Percentiles rank a stretch among this genome's conserved stretches.
Conservation (phyloP, 1,284 basidiomycete species). For the Vanrija sp. region DNA sequence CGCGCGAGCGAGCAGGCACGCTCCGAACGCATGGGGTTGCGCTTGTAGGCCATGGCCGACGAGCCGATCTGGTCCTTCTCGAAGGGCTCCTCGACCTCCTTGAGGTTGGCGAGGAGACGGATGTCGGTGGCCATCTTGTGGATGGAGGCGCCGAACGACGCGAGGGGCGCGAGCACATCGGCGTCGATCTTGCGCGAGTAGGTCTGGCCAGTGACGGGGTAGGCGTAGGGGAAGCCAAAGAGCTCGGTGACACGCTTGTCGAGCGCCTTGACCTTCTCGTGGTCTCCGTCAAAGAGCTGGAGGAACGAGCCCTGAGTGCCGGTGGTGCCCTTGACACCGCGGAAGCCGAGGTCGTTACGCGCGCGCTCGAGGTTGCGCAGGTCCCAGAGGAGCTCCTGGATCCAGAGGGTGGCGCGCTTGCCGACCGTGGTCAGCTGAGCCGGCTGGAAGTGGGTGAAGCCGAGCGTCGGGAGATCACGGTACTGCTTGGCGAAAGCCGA, state of each 20-base stretch:
- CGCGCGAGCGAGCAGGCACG: constrained; percentile 91
- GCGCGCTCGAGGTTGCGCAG: constrained; percentile 88
- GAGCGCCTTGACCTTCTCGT: constrained; percentile 87
- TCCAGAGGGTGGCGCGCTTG: constrained; percentile 98
- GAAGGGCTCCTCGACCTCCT: constrained; percentile 99
- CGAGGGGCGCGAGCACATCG: constrained; percentile 84
- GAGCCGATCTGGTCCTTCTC: constrained; percentile 97
- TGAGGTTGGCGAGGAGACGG: constrained; percentile 83
- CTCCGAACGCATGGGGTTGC: constrained; percentile 99
- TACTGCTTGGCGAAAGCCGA: constrained; percentile 70
- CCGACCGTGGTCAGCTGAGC: constrained; percentile 98
- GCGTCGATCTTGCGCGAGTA: constrained; percentile 98
- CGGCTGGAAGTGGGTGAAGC: constrained; percentile 99
- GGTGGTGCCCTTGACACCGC: constrained; percentile 98
- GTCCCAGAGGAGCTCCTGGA: constrained; percentile 97
- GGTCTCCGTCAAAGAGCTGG: constrained; percentile 89
- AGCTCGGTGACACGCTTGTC: constrained; percentile 85
- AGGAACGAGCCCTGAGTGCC: constrained; percentile 97
- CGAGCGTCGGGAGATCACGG: constrained; percentile 78
- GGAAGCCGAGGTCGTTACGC: constrained; percentile 89
- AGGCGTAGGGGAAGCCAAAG: constrained; percentile 87
- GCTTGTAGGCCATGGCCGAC: constrained; percentile 98
- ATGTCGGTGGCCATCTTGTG: constrained; percentile 98
- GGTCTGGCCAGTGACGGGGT: constrained; percentile 97
- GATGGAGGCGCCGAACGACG: constrained; percentile 88